Percentiles rank a stretch among this genome's conserved stretches.
Conservation (phyloP, 2,329 filamentous ascomycete genomes). For the Pseudocercospora crystallina region DNA sequence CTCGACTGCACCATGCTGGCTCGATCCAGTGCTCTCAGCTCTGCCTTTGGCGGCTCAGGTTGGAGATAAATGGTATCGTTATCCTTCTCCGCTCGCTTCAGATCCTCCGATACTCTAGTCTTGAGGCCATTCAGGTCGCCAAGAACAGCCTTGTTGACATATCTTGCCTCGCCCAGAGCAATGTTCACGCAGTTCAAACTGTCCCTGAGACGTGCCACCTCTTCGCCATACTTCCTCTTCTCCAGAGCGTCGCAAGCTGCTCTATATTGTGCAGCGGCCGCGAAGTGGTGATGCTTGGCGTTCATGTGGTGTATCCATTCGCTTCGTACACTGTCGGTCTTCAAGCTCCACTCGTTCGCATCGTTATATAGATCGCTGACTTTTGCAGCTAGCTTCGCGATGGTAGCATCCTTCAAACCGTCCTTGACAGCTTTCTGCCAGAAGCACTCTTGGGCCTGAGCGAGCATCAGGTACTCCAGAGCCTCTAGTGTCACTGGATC, state of each 20-base stretch:
- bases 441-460: conserved; percentile 94
- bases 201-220: conserved; percentile 82
- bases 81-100: conserved; percentile 91
- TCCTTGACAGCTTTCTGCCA: conserved; percentile 98
- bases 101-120: conserved; percentile 75
- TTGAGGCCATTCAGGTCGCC: conserved; percentile 83
- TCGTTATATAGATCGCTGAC: conserved; percentile 88
- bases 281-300: conserved; percentile 96
- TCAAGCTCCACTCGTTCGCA: conserved; percentile 80
- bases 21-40: conserved; percentile 80
- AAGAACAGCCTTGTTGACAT: conserved; percentile 77
- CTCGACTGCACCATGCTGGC: conserved; percentile 83
- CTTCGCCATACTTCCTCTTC: conserved; percentile 92
- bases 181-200: conserved; percentile 80
- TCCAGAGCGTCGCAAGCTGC: conserved; percentile 89
- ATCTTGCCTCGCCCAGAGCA: conserved; percentile 78
- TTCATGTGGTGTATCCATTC: conserved; percentile 98
- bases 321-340: conserved; percentile 84
- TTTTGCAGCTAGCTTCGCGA: conserved; percentile 85
- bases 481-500: conserved; percentile 83
- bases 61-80: conserved; percentile 94
- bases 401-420: conserved; percentile 84
- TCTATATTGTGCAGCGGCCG: conserved; percentile 88
- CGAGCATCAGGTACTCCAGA: conserved; percentile 78
- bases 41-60: conserved; percentile 81